Conservation (phyloP, 2,329 filamentous ascomycete species). For the Scedosporium boydii region DNA sequence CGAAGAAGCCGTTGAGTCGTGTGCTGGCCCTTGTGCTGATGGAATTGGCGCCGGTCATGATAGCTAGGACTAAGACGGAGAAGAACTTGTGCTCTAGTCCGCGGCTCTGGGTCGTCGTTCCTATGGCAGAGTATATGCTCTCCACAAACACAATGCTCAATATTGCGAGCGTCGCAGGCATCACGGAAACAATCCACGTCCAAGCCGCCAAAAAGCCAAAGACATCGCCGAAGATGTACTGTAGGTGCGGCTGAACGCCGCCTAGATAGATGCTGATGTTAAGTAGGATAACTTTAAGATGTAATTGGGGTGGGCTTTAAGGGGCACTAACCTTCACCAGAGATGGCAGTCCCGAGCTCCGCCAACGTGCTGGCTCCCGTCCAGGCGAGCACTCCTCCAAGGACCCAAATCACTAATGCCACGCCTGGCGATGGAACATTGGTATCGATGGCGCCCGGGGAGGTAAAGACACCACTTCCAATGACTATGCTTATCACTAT, state of each 20-base stretch:
- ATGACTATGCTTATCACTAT: slow-evolving; percentile 56
- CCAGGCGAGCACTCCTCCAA: slow-evolving; percentile 54
- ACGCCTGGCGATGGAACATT: slow-evolving; percentile 53
- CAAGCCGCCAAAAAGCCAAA: slow-evolving; percentile 55
- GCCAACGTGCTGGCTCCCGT: slow-evolving; percentile 53
- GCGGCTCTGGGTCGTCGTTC: slow-evolving; percentile 32
- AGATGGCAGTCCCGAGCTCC: slow-evolving; percentile 54
- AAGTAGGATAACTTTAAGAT: not conserved
- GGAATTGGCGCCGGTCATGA: slow-evolving; percentile 41
- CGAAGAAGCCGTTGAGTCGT: slow-evolving; percentile 45
- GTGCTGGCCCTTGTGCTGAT: slow-evolving; percentile 48
- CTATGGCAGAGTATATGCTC: slow-evolving; percentile 44
- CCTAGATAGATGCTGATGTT: slow-evolving; percentile 20
- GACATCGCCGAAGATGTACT: slow-evolving; percentile 50
- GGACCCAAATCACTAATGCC: slow-evolving; percentile 49
- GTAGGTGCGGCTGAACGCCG: slow-evolving; percentile 53
- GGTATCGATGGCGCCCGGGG: slow-evolving; percentile 51
- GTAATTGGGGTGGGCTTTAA: no score
- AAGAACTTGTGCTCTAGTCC: slow-evolving; percentile 39
- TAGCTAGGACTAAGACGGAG: slow-evolving; percentile 34
- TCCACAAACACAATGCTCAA: slow-evolving; percentile 55
- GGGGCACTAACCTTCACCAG: slow-evolving; percentile 39
- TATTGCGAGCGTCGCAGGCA: slow-evolving; percentile 55
- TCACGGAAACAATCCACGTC: slow-evolving; percentile 56
- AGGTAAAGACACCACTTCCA: slow-evolving; percentile 56